phyloP scores from a whole-genome alignment of 768 basidiomycete genomes.

The Tylopilus subfusipes region DNA sequence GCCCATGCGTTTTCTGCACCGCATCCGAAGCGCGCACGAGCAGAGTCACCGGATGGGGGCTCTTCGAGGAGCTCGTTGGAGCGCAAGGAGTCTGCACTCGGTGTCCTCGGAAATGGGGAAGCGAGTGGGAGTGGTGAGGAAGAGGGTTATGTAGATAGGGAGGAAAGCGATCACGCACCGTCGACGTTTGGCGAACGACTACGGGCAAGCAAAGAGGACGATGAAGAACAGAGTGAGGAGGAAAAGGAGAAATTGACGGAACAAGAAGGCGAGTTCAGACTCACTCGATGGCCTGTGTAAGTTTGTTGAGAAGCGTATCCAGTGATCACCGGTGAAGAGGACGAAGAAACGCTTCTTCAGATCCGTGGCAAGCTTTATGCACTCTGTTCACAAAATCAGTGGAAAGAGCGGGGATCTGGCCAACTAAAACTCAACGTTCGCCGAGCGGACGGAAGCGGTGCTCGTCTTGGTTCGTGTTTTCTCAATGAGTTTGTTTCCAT shows the following conservation, averaged over 20 bases:
- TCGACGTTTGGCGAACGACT: slow-evolving; percentile 62
- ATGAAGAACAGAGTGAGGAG: slow-evolving; percentile 46
- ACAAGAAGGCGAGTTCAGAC: slow-evolving; percentile 55
- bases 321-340: slow-evolving; percentile 81
- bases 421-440: slow-evolving; percentile 65
- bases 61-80: slow-evolving; percentile 46
- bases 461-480: slow-evolving; percentile 54
- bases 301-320: slow-evolving; percentile 5
- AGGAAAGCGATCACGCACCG: slow-evolving; percentile 31
- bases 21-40: slow-evolving; percentile 52
- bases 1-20: slow-evolving; percentile 42
- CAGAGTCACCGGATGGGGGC: slow-evolving; percentile 45
- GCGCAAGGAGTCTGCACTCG: slow-evolving; percentile 26
- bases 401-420: slow-evolving; percentile 79
- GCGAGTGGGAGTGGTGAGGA: slow-evolving; percentile 40
- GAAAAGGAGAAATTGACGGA: slow-evolving; percentile 49
- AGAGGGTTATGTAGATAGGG: slow-evolving; percentile 37
- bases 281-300: background rate
- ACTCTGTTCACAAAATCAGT: slow-evolving; percentile 53
- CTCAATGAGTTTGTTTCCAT: background rate
- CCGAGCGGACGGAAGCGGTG: slow-evolving; percentile 60
- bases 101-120: slow-evolving; percentile 37
- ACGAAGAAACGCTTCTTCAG: slow-evolving; percentile 72
- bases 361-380: slow-evolving; percentile 73
- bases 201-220: slow-evolving; percentile 58